These are phyloP conservation scores for Boletus pseudo-olivaceus DNA, from an alignment of 768 basidiomycete genomes.

Conservation along the genomic window DNA sequence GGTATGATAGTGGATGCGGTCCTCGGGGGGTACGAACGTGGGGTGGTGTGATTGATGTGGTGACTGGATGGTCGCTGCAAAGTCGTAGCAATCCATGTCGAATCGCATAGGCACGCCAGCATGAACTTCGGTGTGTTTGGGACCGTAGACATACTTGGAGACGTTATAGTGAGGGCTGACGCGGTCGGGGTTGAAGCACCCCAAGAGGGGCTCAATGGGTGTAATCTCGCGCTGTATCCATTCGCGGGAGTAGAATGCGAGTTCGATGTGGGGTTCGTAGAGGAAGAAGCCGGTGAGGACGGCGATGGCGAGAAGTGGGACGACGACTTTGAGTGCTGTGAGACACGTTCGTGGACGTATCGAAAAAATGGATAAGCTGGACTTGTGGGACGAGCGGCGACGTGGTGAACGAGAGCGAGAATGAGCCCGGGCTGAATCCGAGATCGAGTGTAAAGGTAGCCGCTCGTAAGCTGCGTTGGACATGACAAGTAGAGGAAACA, in stretches of 20 bases:
- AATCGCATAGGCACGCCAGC: constrained; percentile 75
- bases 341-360: constrained; percentile 37
- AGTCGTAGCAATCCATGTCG: constrained; percentile 90
- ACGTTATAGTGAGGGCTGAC: constrained; percentile 69
- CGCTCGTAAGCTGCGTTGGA: constrained; percentile 44
- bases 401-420: constrained; percentile 26
- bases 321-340: constrained; percentile 40
- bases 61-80: constrained; percentile 73
- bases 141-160: constrained; percentile 58
- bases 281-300: constrained; percentile 50
- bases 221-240: constrained; percentile 78
- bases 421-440: constrained; percentile 25
- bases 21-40: constrained; percentile 27
- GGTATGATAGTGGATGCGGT: constrained; percentile 74
- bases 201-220: constrained; percentile 57
- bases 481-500: constrained; percentile 24
- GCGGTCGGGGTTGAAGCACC: constrained; percentile 66
- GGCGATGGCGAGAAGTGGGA: constrained; percentile 37
- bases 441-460: constrained; percentile 47
- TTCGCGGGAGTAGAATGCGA: constrained; percentile 68
- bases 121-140: constrained; percentile 67
- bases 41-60: constrained; percentile 3
- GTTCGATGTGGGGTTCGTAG: constrained; percentile 84
- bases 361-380: constrained; percentile 20
- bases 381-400: constrained; percentile 24